phyloP scores from a whole-genome alignment of 352 stramenopile genomes.

The Globisporangium uncinulatum region DNA sequence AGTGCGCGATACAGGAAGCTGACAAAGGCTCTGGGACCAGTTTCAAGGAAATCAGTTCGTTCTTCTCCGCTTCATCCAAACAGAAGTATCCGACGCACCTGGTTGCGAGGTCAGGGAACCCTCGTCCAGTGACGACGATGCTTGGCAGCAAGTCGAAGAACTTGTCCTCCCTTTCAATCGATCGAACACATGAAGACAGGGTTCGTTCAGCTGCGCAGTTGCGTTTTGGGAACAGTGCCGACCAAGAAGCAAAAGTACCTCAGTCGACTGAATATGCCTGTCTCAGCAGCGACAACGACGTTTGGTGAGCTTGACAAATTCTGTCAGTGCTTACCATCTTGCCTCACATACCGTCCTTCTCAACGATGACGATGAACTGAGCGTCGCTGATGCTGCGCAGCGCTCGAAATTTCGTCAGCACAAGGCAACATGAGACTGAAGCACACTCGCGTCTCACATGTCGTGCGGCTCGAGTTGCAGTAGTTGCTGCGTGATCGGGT shows the following conservation, averaged over 20 bases:
- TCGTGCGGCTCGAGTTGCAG: slow-evolving; percentile 42
- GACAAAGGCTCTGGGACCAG: slow-evolving; percentile 62
- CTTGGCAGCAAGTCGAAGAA: slow-evolving; percentile 87
- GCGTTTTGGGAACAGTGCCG: background rate
- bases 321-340: background rate
- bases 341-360: slow-evolving; percentile 87
- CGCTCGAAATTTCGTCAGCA: background rate
- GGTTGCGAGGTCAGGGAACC: slow-evolving; percentile 93
- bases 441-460: slow-evolving; percentile 26
- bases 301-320: background rate
- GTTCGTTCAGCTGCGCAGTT: background rate
- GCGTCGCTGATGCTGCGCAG: slow-evolving; percentile 55
- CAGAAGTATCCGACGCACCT: slow-evolving; percentile 25
- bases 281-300: slow-evolving; percentile 15
- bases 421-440: background rate
- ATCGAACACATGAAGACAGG: slow-evolving; percentile 1
- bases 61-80: background rate
- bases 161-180: slow-evolving; percentile 61
- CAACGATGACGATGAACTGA: slow-evolving; percentile 90
- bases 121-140: slow-evolving; percentile 91
- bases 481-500: slow-evolving; percentile 74
- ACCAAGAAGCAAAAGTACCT: slow-evolving; percentile 16
- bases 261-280: slow-evolving; percentile 94
- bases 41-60: background rate
- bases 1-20: slow-evolving; percentile 66